Evolutionary conservation across 371 early-diverging fungal species (phyloP).

Genomic region (Mucor saturninus): DNA sequence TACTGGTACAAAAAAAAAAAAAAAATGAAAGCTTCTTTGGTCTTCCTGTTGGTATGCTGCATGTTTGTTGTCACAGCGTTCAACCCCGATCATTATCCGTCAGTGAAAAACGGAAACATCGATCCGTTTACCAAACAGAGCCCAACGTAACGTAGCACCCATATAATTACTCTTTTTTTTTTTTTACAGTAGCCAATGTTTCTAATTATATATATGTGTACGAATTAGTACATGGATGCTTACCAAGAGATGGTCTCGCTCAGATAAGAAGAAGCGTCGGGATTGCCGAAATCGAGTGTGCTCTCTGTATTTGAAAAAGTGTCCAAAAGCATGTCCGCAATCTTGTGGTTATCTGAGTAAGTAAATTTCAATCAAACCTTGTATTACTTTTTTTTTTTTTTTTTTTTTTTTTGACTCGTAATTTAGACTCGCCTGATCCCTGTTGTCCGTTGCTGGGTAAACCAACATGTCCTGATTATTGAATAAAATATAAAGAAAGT

Average conservation of each 20-base stretch:
- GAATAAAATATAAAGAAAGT: background rate
- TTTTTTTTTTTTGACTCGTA: background rate
- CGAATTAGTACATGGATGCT: background rate
- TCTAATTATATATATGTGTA: background rate
- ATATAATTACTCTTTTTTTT: background rate
- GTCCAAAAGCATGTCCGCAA: conserved; percentile 19
- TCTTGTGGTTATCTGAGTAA: conserved; percentile 20
- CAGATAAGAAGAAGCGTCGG: background rate
- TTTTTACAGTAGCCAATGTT: background rate
- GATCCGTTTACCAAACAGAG: background rate
- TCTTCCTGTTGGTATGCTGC: too few relatives aligned
- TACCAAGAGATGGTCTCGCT: conserved; percentile 3
- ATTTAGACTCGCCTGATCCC: conserved; percentile 21
- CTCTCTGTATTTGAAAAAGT: conserved; percentile 4
- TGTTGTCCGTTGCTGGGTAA: conserved; percentile 19
- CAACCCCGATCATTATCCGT: background rate
- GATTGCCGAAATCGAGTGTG: conserved; percentile 1
- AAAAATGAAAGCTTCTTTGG: too few relatives aligned
- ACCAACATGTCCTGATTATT: conserved; percentile 16
- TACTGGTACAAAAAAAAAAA: too few relatives aligned
- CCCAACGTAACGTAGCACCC: conserved; percentile 1
- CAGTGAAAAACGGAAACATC: background rate
- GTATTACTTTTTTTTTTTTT: background rate
- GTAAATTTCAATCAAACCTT: background rate
- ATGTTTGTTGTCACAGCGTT: too few relatives aligned